Evolutionary conservation across 2,329 filamentous ascomycete species (phyloP), one percentile per base, ranked within the genome.

Genomic region (Sphaerulina musiva): DNA sequence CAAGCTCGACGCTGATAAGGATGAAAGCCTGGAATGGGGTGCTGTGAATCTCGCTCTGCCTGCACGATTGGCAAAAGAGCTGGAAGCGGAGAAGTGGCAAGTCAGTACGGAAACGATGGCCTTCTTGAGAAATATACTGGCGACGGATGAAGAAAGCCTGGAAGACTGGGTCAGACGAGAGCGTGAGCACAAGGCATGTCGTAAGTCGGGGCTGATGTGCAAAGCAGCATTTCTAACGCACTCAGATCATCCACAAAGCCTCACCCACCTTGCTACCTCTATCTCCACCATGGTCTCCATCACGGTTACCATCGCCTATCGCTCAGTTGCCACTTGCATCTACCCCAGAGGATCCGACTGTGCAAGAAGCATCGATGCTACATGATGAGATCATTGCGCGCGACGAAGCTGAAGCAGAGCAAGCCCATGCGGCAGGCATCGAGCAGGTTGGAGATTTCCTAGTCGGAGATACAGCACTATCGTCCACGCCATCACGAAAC

Each of bases 231-330:
- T 11, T 23, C 36, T 63, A 49, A 69, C 69, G 23, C 63, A 3
- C 38, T 3, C 45, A 74, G 72, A 65, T 66, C 26, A 58, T 46
- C 29, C 39, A 61, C 4, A 64, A 66, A 32, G 67, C 68, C 12
- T 74, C 75, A 2, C 77, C 77, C n/a, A 75, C 75, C 3, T 59
- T 80, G 7, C 66, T 79, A 14, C 74, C 76, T 14, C 52, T 72
- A 2, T 73, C 74, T 29, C 75, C 74, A 26, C 62, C 68, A 6
- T 49, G 65, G 29, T 68, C 62, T 42, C 73, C 72, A 4, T 70
- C 71, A 38, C 55, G 26, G 5, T 40, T 64, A 6, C 46, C 57
- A 7, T 34, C 42, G 8, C 20, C 52, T 6, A 26, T 55, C 9
- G 44, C 58, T 17, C 48, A 66, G 31, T 64, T 74, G 36, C 61